Percentiles rank a stretch among this genome's conserved stretches.
These are phyloP conservation scores for Trypanosoma boissoni DNA, from an alignment of 208 protist species.

Conservation along the genomic window DNA sequence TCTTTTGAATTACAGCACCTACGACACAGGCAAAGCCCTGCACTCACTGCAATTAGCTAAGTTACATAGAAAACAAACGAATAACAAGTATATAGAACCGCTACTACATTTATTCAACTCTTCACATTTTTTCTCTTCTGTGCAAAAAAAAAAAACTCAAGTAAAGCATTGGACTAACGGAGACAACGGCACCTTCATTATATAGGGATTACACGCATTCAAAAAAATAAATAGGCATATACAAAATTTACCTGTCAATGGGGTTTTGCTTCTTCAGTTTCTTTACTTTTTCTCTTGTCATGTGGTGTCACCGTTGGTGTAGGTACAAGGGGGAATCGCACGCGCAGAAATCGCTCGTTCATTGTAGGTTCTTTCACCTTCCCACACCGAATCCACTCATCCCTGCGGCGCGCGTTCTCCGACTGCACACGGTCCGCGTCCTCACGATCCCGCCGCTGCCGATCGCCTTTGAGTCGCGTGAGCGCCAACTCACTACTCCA, in stretches of 20 bases:
- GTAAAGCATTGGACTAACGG: too few relatives aligned
- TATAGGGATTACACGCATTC: slow-evolving; percentile 8
- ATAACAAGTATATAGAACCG: too few relatives aligned
- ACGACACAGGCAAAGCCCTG: too few relatives aligned
- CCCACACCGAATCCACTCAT: slow-evolving; percentile 23
- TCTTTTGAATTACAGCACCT: too few relatives aligned
- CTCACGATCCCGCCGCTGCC: slow-evolving; percentile 12
- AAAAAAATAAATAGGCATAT: background rate
- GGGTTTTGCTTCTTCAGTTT: slow-evolving; percentile 4
- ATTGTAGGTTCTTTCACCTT: slow-evolving; percentile 12
- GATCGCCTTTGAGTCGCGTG: slow-evolving; percentile 24
- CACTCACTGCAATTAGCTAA: too few relatives aligned
- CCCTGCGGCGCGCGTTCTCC: slow-evolving; percentile 11
- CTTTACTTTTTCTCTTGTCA: slow-evolving; percentile 7
- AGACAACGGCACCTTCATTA: too few relatives aligned
- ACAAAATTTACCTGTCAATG: slow-evolving; percentile 1
- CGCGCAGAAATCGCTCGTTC: slow-evolving; percentile 28
- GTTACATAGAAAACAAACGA: too few relatives aligned
- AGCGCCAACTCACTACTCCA: too few relatives aligned
- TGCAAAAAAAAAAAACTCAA: background rate
- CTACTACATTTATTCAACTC: too few relatives aligned
- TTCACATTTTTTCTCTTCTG: too few relatives aligned
- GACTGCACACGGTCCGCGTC: slow-evolving; percentile 1
- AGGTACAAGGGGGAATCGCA: slow-evolving; percentile 19
- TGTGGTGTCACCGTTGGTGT: background rate